Evolutionary conservation across 139 green algal species (phyloP).

Genomic region (Ettlia oleoabundans): DNA sequence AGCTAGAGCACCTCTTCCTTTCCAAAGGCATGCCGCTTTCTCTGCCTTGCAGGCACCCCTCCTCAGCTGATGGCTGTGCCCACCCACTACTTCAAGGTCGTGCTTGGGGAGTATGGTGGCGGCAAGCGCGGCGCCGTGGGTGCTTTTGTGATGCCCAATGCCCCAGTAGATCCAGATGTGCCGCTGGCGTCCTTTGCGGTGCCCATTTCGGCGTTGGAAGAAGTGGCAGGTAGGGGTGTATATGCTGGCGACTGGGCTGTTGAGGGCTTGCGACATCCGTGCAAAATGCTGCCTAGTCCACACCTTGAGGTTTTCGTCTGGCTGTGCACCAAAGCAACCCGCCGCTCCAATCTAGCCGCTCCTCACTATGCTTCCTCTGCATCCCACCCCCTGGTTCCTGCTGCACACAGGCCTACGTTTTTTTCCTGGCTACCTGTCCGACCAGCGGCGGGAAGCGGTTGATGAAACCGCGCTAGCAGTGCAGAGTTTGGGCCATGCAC

Average conservation of each 20-base stretch:
- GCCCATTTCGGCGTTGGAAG: conserved; percentile 77
- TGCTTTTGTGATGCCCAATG: conserved; percentile 90
- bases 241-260: neutral
- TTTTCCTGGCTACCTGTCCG: conserved; percentile 68
- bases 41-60: conserved; percentile 57
- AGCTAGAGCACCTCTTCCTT: no score
- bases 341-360: no score
- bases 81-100: conserved; percentile 94
- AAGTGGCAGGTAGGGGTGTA: conserved; percentile 58
- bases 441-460: conserved; percentile 49
- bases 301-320: no score
- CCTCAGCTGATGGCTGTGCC: conserved; percentile 86
- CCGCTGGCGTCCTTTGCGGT: conserved; percentile 82
- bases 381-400: neutral
- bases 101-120: conserved; percentile 48
- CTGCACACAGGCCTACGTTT: conserved; percentile 62
- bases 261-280: no score
- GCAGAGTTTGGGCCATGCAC: conserved; percentile 51
- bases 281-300: no score
- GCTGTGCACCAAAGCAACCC: no score
- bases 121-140: conserved; percentile 56
- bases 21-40: neutral
- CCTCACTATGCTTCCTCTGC: no score
- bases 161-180: conserved; percentile 66
- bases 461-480: conserved; percentile 66